phyloP scores from a whole-genome alignment of 176 grass and related monocot genomes.

The Phoenix roebelenii region DNA sequence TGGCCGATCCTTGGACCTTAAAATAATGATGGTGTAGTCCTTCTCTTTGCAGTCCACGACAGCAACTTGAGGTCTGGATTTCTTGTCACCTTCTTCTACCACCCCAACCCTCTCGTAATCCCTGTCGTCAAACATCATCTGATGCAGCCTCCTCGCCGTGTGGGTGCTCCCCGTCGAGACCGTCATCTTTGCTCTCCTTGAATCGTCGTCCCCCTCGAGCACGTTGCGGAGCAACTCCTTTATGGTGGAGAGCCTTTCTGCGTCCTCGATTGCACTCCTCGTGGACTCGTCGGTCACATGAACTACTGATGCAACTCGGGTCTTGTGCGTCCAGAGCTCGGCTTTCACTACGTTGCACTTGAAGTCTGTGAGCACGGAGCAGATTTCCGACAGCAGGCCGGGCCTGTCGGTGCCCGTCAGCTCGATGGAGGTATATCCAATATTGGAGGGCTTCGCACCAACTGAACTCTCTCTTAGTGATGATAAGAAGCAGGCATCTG shows the following conservation, averaged over 20 bases:
- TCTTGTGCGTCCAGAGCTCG: conserved; percentile 52
- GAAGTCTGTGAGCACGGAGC: conserved; percentile 35
- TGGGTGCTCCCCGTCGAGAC: conserved; percentile 16
- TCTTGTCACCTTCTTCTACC: background rate
- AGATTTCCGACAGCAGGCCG: conserved; percentile 48
- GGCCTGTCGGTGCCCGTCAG: conserved; percentile 44
- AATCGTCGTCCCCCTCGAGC: conserved; percentile 21
- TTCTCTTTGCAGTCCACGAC: conserved; percentile 45
- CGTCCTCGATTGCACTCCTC: conserved; percentile 22
- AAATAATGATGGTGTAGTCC: conserved; percentile 46
- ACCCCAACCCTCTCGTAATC: conserved; percentile 3
- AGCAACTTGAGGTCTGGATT: conserved; percentile 3
- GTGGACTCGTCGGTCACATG: conserved; percentile 40
- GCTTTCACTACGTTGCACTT: conserved; percentile 42
- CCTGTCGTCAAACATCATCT: conserved; percentile 35
- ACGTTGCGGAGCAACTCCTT: conserved; percentile 34
- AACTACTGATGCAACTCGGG: conserved; percentile 36
- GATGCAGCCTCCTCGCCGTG: conserved; percentile 47
- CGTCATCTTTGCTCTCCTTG: conserved; percentile 10
- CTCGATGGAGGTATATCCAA: conserved; percentile 25
- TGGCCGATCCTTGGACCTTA: conserved; percentile 39
- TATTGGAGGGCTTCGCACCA: background rate
- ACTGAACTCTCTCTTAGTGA: background rate
- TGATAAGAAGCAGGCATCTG: conserved; percentile 13
- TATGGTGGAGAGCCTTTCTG: conserved; percentile 15